phyloP scores from a whole-genome alignment of 2,329 filamentous ascomycete species.

The Penicillium sp. region DNA sequence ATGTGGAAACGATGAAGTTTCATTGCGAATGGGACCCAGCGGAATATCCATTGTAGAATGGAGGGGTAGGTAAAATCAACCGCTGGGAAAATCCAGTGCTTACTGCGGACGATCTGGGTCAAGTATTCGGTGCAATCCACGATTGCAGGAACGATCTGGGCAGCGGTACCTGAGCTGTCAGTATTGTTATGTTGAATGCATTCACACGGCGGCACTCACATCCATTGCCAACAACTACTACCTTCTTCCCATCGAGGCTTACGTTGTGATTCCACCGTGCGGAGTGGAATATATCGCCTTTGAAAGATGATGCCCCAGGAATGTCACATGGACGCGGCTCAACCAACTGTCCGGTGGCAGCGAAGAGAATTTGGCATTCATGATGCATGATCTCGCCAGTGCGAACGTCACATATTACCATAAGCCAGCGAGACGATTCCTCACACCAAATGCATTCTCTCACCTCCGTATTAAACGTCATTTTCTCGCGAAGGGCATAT shows the following conservation, averaged over 20 bases:
- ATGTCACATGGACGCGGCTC: slow-evolving; percentile 49
- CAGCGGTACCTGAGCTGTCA: slow-evolving; percentile 21
- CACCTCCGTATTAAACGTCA: slow-evolving; percentile 19
- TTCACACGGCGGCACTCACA: slow-evolving; percentile 26
- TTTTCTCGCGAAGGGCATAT: slow-evolving; percentile 42
- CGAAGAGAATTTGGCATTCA: slow-evolving; percentile 53
- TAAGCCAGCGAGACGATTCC: slow-evolving; percentile 50
- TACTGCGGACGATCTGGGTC: slow-evolving; percentile 57
- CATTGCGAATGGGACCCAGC: slow-evolving; percentile 48
- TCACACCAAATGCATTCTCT: slow-evolving; percentile 51
- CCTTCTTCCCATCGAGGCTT: slow-evolving; percentile 25
- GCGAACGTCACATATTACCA: slow-evolving; percentile 25
- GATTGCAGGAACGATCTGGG: slow-evolving; percentile 28
- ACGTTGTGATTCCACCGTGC: slow-evolving; percentile 28
- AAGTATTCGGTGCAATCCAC: slow-evolving; percentile 47
- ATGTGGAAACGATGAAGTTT: slow-evolving; percentile 38
- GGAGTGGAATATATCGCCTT: slow-evolving; percentile 29
- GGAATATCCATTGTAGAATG: slow-evolving; percentile 48
- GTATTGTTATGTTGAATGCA: not conserved
- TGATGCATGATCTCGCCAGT: slow-evolving; percentile 31
- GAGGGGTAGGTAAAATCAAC: slow-evolving; percentile 48
- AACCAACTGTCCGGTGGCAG: slow-evolving; percentile 54
- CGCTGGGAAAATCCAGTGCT: slow-evolving; percentile 55
- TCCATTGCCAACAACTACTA: slow-evolving; percentile 32
- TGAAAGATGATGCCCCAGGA: slow-evolving; percentile 22